Conservation (phyloP, 345 rosid species). For the Citropsis articulata region DNA sequence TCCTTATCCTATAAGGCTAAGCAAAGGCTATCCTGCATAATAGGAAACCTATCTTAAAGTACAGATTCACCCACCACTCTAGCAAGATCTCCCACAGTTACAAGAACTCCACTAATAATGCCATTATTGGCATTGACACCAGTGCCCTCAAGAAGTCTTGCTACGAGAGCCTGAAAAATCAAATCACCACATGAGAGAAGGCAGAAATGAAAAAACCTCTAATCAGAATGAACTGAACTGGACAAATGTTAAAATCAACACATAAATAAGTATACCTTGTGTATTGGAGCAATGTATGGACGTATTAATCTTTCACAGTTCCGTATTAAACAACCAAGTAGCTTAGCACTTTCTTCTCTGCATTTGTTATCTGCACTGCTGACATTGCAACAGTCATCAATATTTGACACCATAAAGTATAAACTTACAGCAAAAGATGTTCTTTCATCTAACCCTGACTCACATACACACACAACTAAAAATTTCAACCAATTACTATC, state of each 20-base stretch:
- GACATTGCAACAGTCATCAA: conserved; percentile 42
- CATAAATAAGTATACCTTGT: conserved; percentile 62
- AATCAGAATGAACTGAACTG: conserved; percentile 6
- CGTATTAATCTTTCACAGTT: conserved; percentile 87
- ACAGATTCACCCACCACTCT: conserved; percentile 75
- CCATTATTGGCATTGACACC: conserved; percentile 85
- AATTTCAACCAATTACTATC: background rate
- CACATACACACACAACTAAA: background rate
- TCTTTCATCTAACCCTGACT: conserved; percentile 4
- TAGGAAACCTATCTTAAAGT: conserved; percentile 2
- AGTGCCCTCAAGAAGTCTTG: conserved; percentile 83
- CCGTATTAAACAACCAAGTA: conserved; percentile 95
- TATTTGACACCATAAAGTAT: conserved; percentile 16
- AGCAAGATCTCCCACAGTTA: conserved; percentile 98
- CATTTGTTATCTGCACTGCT: conserved; percentile 99
- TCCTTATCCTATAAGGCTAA: background rate
- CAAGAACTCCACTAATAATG: conserved; percentile 88
- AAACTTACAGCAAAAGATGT: background rate
- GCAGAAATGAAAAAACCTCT: background rate
- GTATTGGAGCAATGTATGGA: conserved; percentile 93
- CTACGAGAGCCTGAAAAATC: conserved; percentile 82
- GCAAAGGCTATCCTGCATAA: background rate
- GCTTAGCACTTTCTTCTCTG: conserved; percentile 96
- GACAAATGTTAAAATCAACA: conserved; percentile 16
- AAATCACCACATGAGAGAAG: conserved; percentile 13